Base-by-base conservation (phyloP, 2,329 filamentous ascomycete species). In the Aureobasidium sp. region DNA sequence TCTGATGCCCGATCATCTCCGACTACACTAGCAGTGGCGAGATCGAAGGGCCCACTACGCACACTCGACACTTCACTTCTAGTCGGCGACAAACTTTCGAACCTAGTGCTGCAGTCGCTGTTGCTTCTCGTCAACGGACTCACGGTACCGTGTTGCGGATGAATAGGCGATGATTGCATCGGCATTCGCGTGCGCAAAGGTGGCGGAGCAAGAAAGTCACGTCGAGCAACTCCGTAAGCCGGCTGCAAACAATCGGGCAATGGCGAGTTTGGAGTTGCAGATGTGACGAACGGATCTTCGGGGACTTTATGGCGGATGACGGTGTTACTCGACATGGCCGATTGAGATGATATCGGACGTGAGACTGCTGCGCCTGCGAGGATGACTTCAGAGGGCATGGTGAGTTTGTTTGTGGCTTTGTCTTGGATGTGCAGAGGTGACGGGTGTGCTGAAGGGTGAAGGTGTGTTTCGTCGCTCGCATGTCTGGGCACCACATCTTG, bases 321-420 rank as follows among this genome's bases (percentile, higher is more conserved):
- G 2, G 45, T 49, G 12, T 39, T 29, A 10, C n/a, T 39, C 1
- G 34, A 39, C 24, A 39, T 39, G 16, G 45, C 45, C 34, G 45
- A 49, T 6, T 49, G 34, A 2, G 45, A 34, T 5, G 45, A 49
- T 6, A 49, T 39, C 1, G 45, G 45, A n/a, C 45, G 34, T 3
- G 34, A 21, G 1, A 11, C 45, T 1, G 29, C n/a, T 4, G 19
- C 10, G 16, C 45, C 45, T 16, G 34, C 32, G 7, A 49, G 45
- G 11, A 49, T 49, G 45, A 22, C 34, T 30, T 49, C 45, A 2
- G 45, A 49, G 6, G 45, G 45, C 45, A 49, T 49, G 24, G 45
- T 49, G 24, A 49, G 45, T 30, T 39, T 49, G 11, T 37, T 48
- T 16, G 41, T 45, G 14, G n/a, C 25, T n/a, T 48, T 35, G n/a